Conservation (phyloP, 768 basidiomycete species). For the Termitomyces sp. region DNA sequence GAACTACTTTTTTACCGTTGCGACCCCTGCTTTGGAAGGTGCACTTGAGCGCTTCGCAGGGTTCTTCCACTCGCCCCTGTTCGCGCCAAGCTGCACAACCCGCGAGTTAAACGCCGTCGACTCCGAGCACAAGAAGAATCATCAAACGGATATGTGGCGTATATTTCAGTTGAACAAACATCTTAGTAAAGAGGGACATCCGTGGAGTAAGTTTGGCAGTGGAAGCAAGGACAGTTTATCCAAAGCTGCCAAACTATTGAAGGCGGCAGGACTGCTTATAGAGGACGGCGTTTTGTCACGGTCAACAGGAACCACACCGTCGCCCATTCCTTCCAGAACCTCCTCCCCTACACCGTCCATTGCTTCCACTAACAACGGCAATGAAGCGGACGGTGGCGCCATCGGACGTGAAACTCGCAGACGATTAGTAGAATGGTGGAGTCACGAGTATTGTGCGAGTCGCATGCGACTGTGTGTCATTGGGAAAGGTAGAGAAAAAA, state of each 20-base stretch:
- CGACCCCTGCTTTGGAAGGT: constrained; percentile 53
- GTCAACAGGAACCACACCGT: constrained; percentile 26
- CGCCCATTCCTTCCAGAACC: constrained; percentile 48
- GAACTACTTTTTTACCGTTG: constrained; percentile 78
- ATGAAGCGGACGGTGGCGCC: constrained; percentile 68
- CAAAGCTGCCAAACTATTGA: constrained; percentile 50
- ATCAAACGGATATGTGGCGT: constrained; percentile 87
- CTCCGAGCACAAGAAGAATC: constrained; percentile 96
- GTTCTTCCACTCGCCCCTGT: constrained; percentile 94
- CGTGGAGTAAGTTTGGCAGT: constrained; percentile 89
- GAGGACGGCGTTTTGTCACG: constrained; percentile 20
- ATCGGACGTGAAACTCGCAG: constrained; percentile 78
- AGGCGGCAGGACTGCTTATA: constrained; percentile 39
- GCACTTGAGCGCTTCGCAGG: constrained; percentile 74
- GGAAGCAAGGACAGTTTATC: constrained; percentile 75
- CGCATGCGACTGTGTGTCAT: constrained; percentile 77
- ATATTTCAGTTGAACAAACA: constrained; percentile 92
- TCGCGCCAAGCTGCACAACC: constrained; percentile 76
- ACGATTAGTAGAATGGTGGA: constrained; percentile 83
- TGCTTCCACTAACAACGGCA: constrained; percentile 45
- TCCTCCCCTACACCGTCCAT: constrained; percentile 57
- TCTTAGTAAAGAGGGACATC: constrained; percentile 71
- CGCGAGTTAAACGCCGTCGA: constrained; percentile 95
- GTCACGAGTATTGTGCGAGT: constrained; percentile 71
- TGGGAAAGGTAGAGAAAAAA: constrained; percentile 54